These are phyloP conservation scores for Amoebophrya sp. DNA, from an alignment of 169 alveolate species.

Conservation along the genomic window DNA sequence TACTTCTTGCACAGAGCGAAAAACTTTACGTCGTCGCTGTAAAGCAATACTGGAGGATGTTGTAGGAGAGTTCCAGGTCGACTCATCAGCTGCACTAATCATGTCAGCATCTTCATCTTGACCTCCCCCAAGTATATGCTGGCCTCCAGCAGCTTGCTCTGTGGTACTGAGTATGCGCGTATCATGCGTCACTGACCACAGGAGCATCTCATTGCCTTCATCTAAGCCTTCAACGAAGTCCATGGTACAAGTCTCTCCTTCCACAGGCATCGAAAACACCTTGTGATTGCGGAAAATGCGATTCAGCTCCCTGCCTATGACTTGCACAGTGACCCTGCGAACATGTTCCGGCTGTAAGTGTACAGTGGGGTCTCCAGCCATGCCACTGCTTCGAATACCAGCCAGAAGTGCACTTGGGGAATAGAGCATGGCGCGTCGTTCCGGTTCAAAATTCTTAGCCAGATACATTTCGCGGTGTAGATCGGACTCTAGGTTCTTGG, in stretches of 20 bases:
- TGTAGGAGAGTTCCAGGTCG: no score
- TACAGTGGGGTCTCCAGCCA: not conserved
- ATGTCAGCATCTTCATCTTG: not conserved
- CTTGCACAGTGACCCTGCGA: not conserved
- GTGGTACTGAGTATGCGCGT: no score
- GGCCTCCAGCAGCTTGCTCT: not conserved
- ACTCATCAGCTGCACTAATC: not conserved
- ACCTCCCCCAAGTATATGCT: not conserved
- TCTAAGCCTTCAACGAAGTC: not conserved
- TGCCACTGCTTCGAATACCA: not conserved
- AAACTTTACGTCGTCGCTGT: no score
- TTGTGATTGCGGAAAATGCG: slow-evolving; percentile 9
- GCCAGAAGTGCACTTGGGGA: not conserved
- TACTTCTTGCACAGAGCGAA: no score
- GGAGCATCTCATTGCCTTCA: no score
- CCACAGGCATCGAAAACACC: not conserved
- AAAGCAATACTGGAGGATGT: no score
- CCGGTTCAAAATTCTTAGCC: not conserved
- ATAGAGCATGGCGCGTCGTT: not conserved
- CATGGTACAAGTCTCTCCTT: not conserved
- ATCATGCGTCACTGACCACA: no score
- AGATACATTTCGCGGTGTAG: not conserved
- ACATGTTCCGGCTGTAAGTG: not conserved
- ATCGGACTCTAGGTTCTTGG: not conserved
- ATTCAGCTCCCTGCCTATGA: not conserved